These are phyloP conservation scores for Vitis amurensis DNA, from an alignment of 164 flowering plant species.

Conservation along the genomic window DNA sequence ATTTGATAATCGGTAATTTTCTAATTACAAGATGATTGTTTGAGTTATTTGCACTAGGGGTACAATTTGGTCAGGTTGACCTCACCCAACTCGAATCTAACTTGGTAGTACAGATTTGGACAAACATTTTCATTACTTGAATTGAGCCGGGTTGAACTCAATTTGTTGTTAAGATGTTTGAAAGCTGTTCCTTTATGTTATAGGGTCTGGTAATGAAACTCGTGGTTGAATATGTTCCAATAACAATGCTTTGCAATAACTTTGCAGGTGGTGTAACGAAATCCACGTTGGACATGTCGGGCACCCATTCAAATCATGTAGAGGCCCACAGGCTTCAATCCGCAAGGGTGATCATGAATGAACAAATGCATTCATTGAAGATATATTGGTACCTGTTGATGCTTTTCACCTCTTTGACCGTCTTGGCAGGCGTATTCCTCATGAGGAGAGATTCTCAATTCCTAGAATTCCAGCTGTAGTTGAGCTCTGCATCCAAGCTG, in stretches of 20 bases:
- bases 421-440: conserved; percentile 76
- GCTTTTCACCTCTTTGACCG: conserved; percentile 86
- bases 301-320: conserved; percentile 91
- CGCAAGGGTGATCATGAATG: too few species aligned
- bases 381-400: conserved; percentile 70
- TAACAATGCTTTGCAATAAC: background rate
- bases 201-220: background rate
- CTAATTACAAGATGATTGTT: too few species aligned
- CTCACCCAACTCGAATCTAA: too few species aligned
- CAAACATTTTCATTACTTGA: too few species aligned
- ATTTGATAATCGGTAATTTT: too few species aligned
- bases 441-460: conserved; percentile 74
- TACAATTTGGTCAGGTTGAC: too few species aligned
- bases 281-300: conserved; percentile 87
- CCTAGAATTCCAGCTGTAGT: conserved; percentile 87
- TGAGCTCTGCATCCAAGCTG: conserved; percentile 97
- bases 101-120: too few species aligned
- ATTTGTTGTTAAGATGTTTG: background rate
- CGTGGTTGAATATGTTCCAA: too few species aligned
- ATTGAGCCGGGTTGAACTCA: too few species aligned
- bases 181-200: background rate
- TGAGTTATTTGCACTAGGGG: too few species aligned
- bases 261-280: conserved; percentile 79
- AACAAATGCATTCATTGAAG: conserved; percentile 64
- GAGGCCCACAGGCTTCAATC: conserved; percentile 56